Conservation (phyloP, 345 rosid species). For the Eucalyptus microcorys region DNA sequence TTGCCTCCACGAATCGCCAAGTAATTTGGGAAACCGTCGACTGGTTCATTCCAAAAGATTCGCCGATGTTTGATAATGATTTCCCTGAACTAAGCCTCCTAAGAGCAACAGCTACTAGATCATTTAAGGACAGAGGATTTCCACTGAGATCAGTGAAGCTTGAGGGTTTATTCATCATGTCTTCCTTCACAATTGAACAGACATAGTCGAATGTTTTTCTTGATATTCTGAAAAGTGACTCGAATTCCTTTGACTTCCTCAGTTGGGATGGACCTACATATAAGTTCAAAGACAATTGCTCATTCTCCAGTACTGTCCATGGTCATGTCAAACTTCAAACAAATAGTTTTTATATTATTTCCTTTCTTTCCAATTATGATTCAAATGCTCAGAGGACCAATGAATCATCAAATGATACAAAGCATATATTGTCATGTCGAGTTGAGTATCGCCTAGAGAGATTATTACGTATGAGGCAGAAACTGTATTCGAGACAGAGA, state of each 20-base stretch:
- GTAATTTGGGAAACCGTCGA: constrained; percentile 61
- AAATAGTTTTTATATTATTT: neutral
- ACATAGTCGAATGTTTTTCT: constrained; percentile 40
- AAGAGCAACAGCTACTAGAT: constrained; percentile 55
- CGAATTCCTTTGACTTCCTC: neutral
- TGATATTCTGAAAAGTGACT: constrained; percentile 29
- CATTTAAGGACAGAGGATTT: constrained; percentile 23
- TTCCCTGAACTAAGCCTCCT: constrained; percentile 53
- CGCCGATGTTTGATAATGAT: constrained; percentile 33
- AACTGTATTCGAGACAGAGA: neutral
- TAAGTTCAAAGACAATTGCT: neutral
- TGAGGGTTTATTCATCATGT: constrained; percentile 25
- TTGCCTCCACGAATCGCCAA: constrained; percentile 57
- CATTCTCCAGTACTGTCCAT: neutral
- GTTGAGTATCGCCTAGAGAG: neutral
- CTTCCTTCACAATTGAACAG: constrained; percentile 47
- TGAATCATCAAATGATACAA: neutral
- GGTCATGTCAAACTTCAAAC: neutral
- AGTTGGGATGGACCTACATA: neutral
- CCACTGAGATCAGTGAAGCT: constrained; percentile 29
- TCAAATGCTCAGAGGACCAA: neutral
- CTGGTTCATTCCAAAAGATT: constrained; percentile 42
- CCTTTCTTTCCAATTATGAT: neutral
- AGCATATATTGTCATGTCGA: neutral
- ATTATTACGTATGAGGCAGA: neutral